phyloP scores from a whole-genome alignment of 1,284 basidiomycete genomes.

The Papiliotrema flavescens region DNA sequence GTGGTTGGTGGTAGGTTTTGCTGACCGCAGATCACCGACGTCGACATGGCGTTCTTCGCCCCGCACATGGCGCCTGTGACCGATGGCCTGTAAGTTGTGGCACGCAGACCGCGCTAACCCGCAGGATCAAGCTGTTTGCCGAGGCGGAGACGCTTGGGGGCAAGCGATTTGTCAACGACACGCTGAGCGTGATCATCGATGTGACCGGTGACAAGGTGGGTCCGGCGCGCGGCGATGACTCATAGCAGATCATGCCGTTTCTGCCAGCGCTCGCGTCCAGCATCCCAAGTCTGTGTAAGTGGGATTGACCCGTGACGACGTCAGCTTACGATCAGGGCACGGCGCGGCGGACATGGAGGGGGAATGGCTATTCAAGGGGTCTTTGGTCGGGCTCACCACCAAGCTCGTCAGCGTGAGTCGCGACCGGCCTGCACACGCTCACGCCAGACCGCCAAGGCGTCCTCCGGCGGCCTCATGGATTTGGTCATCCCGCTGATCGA shows the following conservation, averaged over 20 bases:
- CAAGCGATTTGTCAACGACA: constrained; percentile 67
- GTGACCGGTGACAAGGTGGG: constrained; percentile 60
- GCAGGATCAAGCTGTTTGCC: constrained; percentile 56
- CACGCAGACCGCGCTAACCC: neutral
- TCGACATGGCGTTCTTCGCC: constrained; percentile 41
- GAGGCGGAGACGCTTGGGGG: constrained; percentile 74
- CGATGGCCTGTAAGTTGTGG: constrained; percentile 33
- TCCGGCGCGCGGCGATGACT: neutral
- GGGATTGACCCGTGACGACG: neutral
- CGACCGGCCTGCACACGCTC: too few relatives aligned
- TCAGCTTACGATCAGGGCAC: constrained; percentile 31
- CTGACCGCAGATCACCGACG: constrained; percentile 38
- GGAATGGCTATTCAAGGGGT: constrained; percentile 74
- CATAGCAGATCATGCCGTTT: constrained; percentile 63
- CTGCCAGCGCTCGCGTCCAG: constrained; percentile 63
- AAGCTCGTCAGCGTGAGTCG: constrained; percentile 64
- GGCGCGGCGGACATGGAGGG: constrained; percentile 53
- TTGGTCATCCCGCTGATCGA: constrained; percentile 68
- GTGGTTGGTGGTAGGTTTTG: constrained; percentile 34
- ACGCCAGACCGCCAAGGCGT: constrained; percentile 33
- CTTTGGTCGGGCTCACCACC: constrained; percentile 67
- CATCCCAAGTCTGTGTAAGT: constrained; percentile 71
- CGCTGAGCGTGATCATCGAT: constrained; percentile 70
- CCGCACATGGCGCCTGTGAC: constrained; percentile 43
- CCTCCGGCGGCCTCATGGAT: constrained; percentile 45